Evolutionary conservation across 2,329 filamentous ascomycete genomes (phyloP), one percentile per base, ranked within the genome.

Genomic region (Penicillium brasilianum): DNA sequence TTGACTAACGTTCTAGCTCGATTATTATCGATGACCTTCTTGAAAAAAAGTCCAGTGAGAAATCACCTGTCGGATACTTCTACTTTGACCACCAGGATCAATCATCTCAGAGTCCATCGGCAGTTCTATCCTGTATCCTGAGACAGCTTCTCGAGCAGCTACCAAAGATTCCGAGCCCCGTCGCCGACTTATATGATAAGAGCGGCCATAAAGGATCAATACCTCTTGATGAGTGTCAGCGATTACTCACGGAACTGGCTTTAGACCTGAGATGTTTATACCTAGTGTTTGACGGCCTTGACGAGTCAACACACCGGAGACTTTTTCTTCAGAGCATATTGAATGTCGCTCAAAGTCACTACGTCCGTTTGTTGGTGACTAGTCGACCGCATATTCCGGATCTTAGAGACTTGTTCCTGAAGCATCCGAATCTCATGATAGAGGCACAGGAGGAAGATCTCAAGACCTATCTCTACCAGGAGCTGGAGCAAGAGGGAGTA

Each of bases 71-170:
- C 8, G 55, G 46, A 16, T 58, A 43, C 36, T 58, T 58, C 48
- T 58, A 58, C 32, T 52, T 58, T 44, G 55, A 51, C n/a, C 55
- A 58, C 48, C 55, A 58, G 25, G 55, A 58, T 14, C 55, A 58
- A 44, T 58, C 55, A 44, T 41, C 48, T 34, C 55, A 58, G 34
- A 58, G 11, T 41, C 44, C 55, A 36, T 32, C 48, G 9, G 55
- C n/a, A 7, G 55, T 58, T 28, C 18, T 58, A 36, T 52, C 25
- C 25, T 44, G 18, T 58, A 44, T 58, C n/a, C 48, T 58, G 4
- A 52, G 37, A 34, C 55, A 58, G 28, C 46, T 51, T 14, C 46
- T 50, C 9, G 46, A 50, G 46, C 46, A 50, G 46, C 11, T 50
- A 18, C n/a, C 46, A 13, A 13, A 4, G 10, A 20, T 50, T 9